Base-by-base conservation (phyloP, 441 rosid genomes). In the Populus hybrid region DNA sequence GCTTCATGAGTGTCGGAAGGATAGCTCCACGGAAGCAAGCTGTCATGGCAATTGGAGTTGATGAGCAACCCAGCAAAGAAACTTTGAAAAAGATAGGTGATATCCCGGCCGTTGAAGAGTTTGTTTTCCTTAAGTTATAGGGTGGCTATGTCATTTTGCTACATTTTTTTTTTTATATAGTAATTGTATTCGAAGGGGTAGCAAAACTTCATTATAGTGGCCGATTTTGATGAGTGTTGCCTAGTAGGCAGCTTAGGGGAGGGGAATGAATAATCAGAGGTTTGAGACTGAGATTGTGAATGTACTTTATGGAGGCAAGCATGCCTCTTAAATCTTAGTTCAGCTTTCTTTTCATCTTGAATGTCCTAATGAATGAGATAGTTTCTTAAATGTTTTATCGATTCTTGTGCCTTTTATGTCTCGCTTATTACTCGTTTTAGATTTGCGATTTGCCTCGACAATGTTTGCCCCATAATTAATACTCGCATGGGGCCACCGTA, bases 41-140 rank as follows among this genome's bases (percentile, higher is more conserved):
- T 6, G 88, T 96, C 9, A 96, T 92, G 98, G 98, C 98, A 1
- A 96, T 96, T 19, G 99, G 98, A 38, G 98, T 96, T 23, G 99
- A 94, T 67, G 99, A 96, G 2, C 86, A 85, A 71, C 98, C 97
- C 21, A 83, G 81, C 72, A 85, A 83, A 67, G 92, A 88, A 21
- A 79, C 87, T 38, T 79, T 96, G 64, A 87, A 84, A 85, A 91
- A 79, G 87, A 94, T 96, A 35, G 99, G 98, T 0, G 90, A 88
- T 2, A 83, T 94, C 40, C 90, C 93, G 1, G 94, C 97, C 1
- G 70, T 95, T 14, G 94, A 94, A 72, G 98, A 94, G 85, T 90
- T 95, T 53, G 97, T 92, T 75, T 95, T 90, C 89, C 97, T 94
- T 65, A 86, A 92, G 84, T 85, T 94, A 79, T 96, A 89, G 82